Evolutionary conservation across 495 filamentous ascomycete genomes (phyloP), one percentile per base, ranked within the genome.

Genomic region (Trypethelium eluteriae): DNA sequence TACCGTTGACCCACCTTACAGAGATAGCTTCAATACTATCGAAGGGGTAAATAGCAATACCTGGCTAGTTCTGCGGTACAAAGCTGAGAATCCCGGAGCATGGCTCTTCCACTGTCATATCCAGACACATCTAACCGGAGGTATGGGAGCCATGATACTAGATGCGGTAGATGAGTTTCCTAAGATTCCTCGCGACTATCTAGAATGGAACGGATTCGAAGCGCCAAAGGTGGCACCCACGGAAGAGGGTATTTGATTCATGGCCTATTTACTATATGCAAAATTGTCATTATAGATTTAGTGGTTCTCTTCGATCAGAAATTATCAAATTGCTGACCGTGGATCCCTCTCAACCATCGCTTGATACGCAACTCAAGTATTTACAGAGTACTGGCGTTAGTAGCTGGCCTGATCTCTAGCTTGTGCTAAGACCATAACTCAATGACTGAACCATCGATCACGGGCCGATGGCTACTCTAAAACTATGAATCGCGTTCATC

Each of bases 71-170:
- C 39, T 66, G 4, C 25, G 64, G 46, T 66, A 66, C 53, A 47
- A 66, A 49, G 64, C 53, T n/a, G 53, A 56, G 10, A 18, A 66
- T 38, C 64, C 64, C 11, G 64, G 64, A 9, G 64, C 64, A 53
- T 66, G 64, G 64, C 49, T 66, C 9, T 66, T 66, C 39, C 64
- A 66, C 34, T 66, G 64, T 38, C 64, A 66, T 35, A 66, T 66
- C 5, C 47, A 66, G 49, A 66, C 64, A 5, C 64, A 66, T n/a
- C n/a, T 66, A 0, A 53, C 64, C 38, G 64, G 64, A 11, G 64
- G 64, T 16, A 66, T 66, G 64, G 64, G 64, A 14, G 47, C 61
- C 32, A 39, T 66, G 64, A 66, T 66, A 9, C 25, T 66, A 9
- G 64, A 66, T 32, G 64, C 44, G 1, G 49, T 66, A n/a, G 64